Evolutionary conservation across 2,329 filamentous ascomycete species (phyloP).

Genomic region (Aspergillus sp.): DNA sequence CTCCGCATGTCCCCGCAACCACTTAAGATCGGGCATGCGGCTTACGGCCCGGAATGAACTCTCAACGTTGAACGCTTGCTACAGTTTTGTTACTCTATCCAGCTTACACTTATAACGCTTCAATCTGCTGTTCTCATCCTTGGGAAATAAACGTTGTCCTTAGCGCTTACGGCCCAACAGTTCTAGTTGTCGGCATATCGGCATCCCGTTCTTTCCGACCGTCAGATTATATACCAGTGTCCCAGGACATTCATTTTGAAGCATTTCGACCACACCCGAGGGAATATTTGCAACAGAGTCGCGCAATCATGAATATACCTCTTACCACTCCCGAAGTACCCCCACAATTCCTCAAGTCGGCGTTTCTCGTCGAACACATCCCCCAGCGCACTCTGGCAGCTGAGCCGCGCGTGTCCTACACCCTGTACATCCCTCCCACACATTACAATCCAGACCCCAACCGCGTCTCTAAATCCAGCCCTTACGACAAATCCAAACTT

Average conservation of each 20-base stretch:
- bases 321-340: neutral
- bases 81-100: neutral
- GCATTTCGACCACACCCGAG: too few species aligned
- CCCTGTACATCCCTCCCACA: neutral
- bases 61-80: neutral
- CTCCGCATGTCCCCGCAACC: neutral
- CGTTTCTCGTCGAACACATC: neutral
- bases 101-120: too few species aligned
- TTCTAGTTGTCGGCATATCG: neutral
- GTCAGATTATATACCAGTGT: neutral
- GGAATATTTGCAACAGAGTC: neutral
- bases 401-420: neutral
- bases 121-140: too few species aligned
- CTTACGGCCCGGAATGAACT: neutral
- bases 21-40: neutral
- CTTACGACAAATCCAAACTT: neutral
- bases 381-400: neutral
- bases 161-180: neutral
- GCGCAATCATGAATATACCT: neutral
- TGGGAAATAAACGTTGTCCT: neutral
- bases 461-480: neutral
- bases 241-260: too few species aligned
- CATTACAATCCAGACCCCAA: conserved; percentile 1
- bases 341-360: neutral
- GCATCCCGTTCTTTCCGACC: neutral